Conservation (phyloP, 768 basidiomycete genomes). For the Termitomyces sp. region DNA sequence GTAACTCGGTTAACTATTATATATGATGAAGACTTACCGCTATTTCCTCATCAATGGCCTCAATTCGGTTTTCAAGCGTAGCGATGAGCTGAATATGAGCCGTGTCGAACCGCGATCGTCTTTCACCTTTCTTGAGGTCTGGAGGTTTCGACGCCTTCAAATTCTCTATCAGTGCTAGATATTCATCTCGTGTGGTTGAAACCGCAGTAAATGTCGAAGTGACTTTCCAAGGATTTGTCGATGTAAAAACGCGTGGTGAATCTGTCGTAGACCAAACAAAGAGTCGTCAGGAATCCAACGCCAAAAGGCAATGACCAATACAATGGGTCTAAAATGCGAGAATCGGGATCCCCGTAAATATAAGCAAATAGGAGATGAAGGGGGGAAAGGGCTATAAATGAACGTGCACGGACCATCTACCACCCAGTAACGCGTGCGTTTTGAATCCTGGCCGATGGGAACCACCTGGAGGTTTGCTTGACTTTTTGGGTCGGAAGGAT, state of each 20-base stretch:
- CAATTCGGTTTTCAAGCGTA: slow-evolving; percentile 57
- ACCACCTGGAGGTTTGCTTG: slow-evolving; percentile 57
- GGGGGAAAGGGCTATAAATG: slow-evolving; percentile 17
- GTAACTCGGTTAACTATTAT: neutral
- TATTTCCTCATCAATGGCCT: slow-evolving; percentile 62
- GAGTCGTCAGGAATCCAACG: slow-evolving; percentile 22
- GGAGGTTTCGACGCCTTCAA: slow-evolving; percentile 48
- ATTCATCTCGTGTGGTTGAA: slow-evolving; percentile 70
- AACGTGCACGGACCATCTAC: slow-evolving; percentile 78
- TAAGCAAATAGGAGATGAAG: slow-evolving; percentile 53
- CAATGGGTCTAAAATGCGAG: slow-evolving; percentile 37
- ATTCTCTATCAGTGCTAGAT: slow-evolving; percentile 53
- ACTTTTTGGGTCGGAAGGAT: slow-evolving; percentile 57
- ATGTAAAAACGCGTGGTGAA: slow-evolving; percentile 78
- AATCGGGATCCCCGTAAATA: slow-evolving; percentile 55
- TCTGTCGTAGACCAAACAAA: slow-evolving; percentile 38
- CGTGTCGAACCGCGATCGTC: slow-evolving; percentile 49
- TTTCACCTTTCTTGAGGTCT: slow-evolving; percentile 39
- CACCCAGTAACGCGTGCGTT: slow-evolving; percentile 79
- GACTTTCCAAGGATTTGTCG: slow-evolving; percentile 89
- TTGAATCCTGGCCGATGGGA: slow-evolving; percentile 73
- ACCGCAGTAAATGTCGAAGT: slow-evolving; percentile 69
- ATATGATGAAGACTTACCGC: slow-evolving; percentile 55
- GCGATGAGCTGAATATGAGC: slow-evolving; percentile 58
- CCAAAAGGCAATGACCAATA: slow-evolving; percentile 29